Conservation (phyloP, 2,329 filamentous ascomycete genomes). For the Trichoderma oligosporum region DNA sequence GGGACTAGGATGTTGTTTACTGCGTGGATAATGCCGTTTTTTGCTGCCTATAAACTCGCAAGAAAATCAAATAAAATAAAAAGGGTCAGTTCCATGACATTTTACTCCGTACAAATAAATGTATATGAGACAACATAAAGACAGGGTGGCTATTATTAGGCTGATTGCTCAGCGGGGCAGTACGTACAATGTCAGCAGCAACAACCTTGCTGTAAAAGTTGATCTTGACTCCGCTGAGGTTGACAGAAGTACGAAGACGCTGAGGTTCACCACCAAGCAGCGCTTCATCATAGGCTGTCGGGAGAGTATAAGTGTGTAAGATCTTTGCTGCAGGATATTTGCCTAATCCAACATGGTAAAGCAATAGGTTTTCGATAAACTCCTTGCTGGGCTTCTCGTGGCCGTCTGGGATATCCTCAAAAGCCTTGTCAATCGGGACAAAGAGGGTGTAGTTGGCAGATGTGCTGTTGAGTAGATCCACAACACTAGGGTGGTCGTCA, state of each 20-base stretch:
- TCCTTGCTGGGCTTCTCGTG: constrained; percentile 64
- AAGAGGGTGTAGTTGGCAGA: constrained; percentile 75
- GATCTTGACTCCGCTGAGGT: constrained; percentile 60
- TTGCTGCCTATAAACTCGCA: constrained; percentile 50
- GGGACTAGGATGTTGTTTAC: constrained; percentile 73
- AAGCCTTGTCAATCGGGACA: constrained; percentile 72
- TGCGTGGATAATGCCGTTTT: constrained; percentile 78
- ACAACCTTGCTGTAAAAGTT: constrained; percentile 75
- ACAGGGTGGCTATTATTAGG: constrained; percentile 11
- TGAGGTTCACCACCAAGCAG: constrained; percentile 64
- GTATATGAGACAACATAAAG: neutral
- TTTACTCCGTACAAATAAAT: too few species aligned
- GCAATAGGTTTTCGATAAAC: constrained; percentile 62
- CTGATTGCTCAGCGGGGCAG: constrained; percentile 7
- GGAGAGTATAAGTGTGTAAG: constrained; percentile 69
- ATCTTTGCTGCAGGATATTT: constrained; percentile 64
- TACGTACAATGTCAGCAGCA: constrained; percentile 63
- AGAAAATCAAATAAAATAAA: accelerated
- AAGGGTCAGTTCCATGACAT: constrained; percentile 14
- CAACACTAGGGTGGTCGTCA: constrained; percentile 66
- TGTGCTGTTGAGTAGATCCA: constrained; percentile 70
- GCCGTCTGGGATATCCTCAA: constrained; percentile 56
- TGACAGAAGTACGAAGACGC: constrained; percentile 65
- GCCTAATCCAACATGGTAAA: constrained; percentile 71
- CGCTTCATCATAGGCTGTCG: constrained; percentile 59